A percentile compares a stretch with the other conserved stretches of the same genome.
Conservation (phyloP, 1,284 basidiomycete genomes). For the Filobasidium uniguttulatum region DNA sequence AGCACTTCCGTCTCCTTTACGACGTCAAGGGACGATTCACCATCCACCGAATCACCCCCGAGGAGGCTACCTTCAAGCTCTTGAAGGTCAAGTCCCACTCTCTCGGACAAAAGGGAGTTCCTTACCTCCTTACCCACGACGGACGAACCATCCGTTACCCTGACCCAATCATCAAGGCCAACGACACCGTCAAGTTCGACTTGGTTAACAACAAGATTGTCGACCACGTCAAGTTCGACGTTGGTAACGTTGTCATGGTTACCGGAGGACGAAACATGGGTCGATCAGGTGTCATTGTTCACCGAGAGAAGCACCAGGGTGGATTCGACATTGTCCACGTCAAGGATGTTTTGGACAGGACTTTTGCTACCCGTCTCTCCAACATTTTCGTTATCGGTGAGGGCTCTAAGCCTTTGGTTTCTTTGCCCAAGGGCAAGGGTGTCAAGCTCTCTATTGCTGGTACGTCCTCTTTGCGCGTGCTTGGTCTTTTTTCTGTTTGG, state of each 20-base stretch:
- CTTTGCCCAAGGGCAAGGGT: slow-evolving; percentile 96
- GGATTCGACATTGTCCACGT: slow-evolving; percentile 98
- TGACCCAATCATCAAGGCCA: slow-evolving; percentile 87
- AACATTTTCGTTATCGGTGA: slow-evolving; percentile 98
- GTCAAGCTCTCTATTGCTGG: slow-evolving; percentile 51
- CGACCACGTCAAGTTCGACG: slow-evolving; percentile 92
- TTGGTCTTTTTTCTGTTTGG: slow-evolving; percentile 12
- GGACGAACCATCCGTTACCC: slow-evolving; percentile 99
- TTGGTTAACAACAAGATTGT: slow-evolving; percentile 87
- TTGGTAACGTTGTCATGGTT: slow-evolving; percentile 93
- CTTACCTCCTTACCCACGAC: slow-evolving; percentile 96
- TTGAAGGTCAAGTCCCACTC: slow-evolving; percentile 89
- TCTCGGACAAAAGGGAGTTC: slow-evolving; percentile 85
- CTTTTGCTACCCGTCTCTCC: slow-evolving; percentile 85
- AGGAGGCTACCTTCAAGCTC: slow-evolving; percentile 97
- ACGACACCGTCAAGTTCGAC: slow-evolving; percentile 97
- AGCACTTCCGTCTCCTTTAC: slow-evolving; percentile 99
- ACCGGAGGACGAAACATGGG: slow-evolving; percentile 99
- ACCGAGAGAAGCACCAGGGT: slow-evolving; percentile 93
- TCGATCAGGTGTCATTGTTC: slow-evolving; percentile 86
- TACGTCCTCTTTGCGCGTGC: slow-evolving; percentile 22
- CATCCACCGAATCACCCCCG: slow-evolving; percentile 97
- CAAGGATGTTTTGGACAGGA: slow-evolving; percentile 86
- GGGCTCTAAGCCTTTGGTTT: slow-evolving; percentile 91
- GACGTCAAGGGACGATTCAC: slow-evolving; percentile 99